Base-by-base conservation (phyloP, 1,284 basidiomycete species). In the Leccinum pachyderme region DNA sequence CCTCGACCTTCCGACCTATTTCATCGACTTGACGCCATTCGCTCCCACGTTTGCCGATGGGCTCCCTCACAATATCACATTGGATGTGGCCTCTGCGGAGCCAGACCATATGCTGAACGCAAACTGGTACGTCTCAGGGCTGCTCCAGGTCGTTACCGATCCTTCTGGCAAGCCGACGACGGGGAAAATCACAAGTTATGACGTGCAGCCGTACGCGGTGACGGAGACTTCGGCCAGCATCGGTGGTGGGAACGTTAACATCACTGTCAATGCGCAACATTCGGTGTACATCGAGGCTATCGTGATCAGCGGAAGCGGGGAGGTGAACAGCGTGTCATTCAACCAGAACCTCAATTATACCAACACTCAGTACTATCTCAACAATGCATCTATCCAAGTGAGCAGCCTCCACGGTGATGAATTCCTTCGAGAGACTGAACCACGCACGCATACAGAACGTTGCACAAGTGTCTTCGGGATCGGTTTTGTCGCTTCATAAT, bases 121-220 rank as follows among this genome's bases (percentile, higher is more conserved):
- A 57, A 88, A 89, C 64, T 93, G 91, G 91, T 90, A 83, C 69
- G 79, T 90, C 41, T 88, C 88, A 7, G 88, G 85, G 3, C 73
- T 81, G 37, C 75, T 92, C 5, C 87, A 89, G 67, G 82, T 90
- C 44, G 67, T 86, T 55, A 82, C 82, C 1, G 87, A 89, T 65
- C 67, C 80, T 9, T 87, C 86, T 28, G 72, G 75, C 4, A 71
- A 75, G 60, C 85, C 75, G 4, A 90, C 89, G 1, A 88, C 81
- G 1, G 89, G 89, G 39, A 77, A 75, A 41, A 87, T 91, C 52
- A 84, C 78, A 0, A 61, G 65, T 7, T 86, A 88, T 60, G 69
- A 78, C 18, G 87, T 73, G 22, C 69, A 79, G 24, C 78, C 79
- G 1, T 89, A 83, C 62, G 82, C 87, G 2, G 55, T 68, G 43